These are phyloP conservation scores for Yamadazyma friedrichii DNA, from an alignment of 1,139 yeast genomes.

Conservation along the genomic window DNA sequence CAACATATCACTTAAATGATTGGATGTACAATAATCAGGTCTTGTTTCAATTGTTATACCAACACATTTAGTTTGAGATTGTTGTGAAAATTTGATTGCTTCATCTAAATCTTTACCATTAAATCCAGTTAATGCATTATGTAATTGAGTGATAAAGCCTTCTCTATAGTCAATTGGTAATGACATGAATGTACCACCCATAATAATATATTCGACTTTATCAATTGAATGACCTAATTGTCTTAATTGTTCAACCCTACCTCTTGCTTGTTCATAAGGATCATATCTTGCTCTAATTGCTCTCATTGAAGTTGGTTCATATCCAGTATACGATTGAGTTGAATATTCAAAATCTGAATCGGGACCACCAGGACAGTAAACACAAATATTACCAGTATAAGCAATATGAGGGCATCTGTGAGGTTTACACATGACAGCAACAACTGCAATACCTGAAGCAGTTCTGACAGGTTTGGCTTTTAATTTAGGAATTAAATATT, in stretches of 20 bases:
- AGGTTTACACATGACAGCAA: conserved; percentile 99
- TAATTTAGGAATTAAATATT: conserved; percentile 84
- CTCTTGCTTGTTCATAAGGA: conserved; percentile 98
- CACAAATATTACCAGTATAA: conserved; percentile 97
- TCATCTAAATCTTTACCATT: conserved; percentile 87
- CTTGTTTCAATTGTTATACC: conserved; percentile 98
- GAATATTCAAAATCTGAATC: conserved; percentile 97
- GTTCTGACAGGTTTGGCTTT: conserved; percentile 98
- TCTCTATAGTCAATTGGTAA: conserved; percentile 88
- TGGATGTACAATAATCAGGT: conserved; percentile 97
- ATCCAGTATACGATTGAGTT: conserved; percentile 97
- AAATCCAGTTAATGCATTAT: conserved; percentile 93
- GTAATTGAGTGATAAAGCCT: conserved; percentile 81
- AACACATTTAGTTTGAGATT: conserved; percentile 93
- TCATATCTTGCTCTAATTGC: conserved; percentile 97
- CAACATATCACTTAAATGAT: conserved; percentile 93
- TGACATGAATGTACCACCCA: conserved; percentile 99
- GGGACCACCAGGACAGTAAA: conserved; percentile 99
- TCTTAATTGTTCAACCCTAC: conserved; percentile 92
- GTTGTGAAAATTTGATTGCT: conserved; percentile 88
- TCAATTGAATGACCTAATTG: conserved; percentile 96
- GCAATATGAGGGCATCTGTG: conserved; percentile 99
- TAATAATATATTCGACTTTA: conserved; percentile 93
- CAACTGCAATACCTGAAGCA: conserved; percentile 97
- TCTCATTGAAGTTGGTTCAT: conserved; percentile 98